Conservation (phyloP, 345 rosid genomes). For the Xanthoceras sorbifolium region DNA sequence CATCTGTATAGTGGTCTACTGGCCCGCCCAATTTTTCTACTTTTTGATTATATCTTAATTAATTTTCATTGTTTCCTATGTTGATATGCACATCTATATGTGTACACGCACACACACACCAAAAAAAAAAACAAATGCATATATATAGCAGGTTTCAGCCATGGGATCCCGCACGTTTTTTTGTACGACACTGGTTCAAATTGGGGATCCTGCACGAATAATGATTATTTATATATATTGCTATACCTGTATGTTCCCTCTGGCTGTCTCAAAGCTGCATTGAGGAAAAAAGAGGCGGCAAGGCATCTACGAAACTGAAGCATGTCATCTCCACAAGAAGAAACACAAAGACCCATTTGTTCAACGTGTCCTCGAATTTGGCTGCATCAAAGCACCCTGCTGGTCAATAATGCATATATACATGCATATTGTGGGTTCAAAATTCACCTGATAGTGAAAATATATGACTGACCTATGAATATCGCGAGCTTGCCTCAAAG, state of each 20-base stretch:
- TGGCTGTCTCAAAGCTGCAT: slow-evolving; percentile 90
- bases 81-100: background rate
- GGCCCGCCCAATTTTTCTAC: background rate
- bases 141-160: too few species aligned
- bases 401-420: slow-evolving; percentile 11
- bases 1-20: background rate
- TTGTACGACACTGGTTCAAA: too few species aligned
- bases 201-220: too few species aligned
- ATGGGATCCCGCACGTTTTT: too few species aligned
- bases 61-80: background rate
- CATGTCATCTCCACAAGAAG: slow-evolving; percentile 82
- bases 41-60: background rate
- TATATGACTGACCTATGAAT: slow-evolving; percentile 54
- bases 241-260: slow-evolving; percentile 80
- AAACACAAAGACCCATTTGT: slow-evolving; percentile 72
- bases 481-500: slow-evolving; percentile 83
- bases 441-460: slow-evolving; percentile 8
- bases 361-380: slow-evolving; percentile 74
- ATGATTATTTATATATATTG: too few species aligned
- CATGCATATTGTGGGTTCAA: background rate
- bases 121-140: too few species aligned
- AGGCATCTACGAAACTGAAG: slow-evolving; percentile 88
- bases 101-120: too few species aligned
- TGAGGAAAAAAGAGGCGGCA: slow-evolving; percentile 87
- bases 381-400: slow-evolving; percentile 40